Conservation (phyloP, 768 basidiomycete species). For the Dendrothele bispora region DNA sequence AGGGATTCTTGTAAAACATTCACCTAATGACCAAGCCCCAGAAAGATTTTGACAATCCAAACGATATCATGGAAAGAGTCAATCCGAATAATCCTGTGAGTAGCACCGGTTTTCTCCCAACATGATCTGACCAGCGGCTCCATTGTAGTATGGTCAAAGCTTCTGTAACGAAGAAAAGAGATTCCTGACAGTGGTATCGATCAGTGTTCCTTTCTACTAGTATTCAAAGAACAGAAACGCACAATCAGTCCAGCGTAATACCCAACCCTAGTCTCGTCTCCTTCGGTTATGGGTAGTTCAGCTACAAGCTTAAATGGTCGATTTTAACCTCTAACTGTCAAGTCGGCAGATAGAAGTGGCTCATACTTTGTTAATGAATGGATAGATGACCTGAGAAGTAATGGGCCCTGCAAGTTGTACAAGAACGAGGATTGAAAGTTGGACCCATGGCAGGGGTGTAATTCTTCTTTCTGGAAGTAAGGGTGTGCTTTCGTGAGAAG, state of each 20-base stretch:
- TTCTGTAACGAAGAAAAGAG: constrained; percentile 52
- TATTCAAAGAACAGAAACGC: constrained; percentile 9
- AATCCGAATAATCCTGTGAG: constrained; percentile 45
- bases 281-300: constrained; percentile 10
- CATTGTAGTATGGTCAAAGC: constrained; percentile 51
- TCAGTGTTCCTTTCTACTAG: too few relatives aligned
- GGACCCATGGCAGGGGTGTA: constrained; percentile 8
- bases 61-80: constrained; percentile 46
- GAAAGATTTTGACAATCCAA: constrained; percentile 50
- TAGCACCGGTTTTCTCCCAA: constrained; percentile 54
- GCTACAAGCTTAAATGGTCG: too few relatives aligned
- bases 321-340: too few relatives aligned
- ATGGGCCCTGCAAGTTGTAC: constrained; percentile 13
- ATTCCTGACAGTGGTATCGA: constrained; percentile 36
- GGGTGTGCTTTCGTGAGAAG: too few relatives aligned
- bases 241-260: constrained; percentile 57
- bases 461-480: too few relatives aligned
- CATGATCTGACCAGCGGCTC: constrained; percentile 50
- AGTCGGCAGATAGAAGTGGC: too few relatives aligned
- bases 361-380: constrained; percentile 11
- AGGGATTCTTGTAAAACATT: constrained; percentile 41
- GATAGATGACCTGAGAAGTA: constrained; percentile 14
- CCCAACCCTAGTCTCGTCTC: constrained; percentile 43
- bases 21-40: constrained; percentile 45
- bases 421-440: constrained; percentile 10